Base-by-base conservation (phyloP, 192 early-diverging fungal genomes). In the Geranomyces variabilis region DNA sequence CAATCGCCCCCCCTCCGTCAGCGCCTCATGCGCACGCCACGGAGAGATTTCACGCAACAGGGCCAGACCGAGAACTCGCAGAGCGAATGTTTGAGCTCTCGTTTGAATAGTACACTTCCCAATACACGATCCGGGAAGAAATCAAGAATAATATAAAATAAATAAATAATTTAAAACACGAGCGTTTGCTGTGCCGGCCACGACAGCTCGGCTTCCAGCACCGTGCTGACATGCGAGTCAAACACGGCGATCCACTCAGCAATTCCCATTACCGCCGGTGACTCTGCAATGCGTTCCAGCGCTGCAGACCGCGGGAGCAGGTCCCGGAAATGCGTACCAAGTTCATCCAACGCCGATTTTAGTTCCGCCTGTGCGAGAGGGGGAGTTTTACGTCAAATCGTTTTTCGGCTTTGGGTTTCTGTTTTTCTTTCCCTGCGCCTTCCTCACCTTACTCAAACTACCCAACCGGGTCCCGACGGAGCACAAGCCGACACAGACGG, bases 341-440 rank as follows among this genome's bases (percentile, higher is more conserved):
- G 58, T 33, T 78, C 80, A 24, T 81, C 80, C 60, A 81, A 62
- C 0, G 71, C 76, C 24, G 67, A 22, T 53, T 81, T 81, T 14
- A 81, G 69, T 24, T 81, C 80, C 17, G 30, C 51, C 80, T 81
- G 30, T 31, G 15, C 4, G n/a, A 30, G 26, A 59, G 41, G 33
- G 1, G 24, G 17, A 74, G 41, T 46, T 26, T 33, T 21, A 60
- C n/a, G 19, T 24, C 21, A 29, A 44, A n/a, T n/a, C 61, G 0
- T 14, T 44, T n/a, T 60, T 67, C 1, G 47, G 46, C 14, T 22
- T n/a, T n/a, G 17, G 8, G 9, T 30, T 4, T 51, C 36, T 22
- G 46, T 55, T 31, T 33, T 33, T 33, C 51, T 28, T 31, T 33
- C 17, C 26, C 21, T 4, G n/a, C n/a, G n/a, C n/a, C 26, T 30